Evolutionary conservation across 179 eudicot species (phyloP), one percentile per base, ranked within the genome.

Genomic region (Silene vulgaris): DNA sequence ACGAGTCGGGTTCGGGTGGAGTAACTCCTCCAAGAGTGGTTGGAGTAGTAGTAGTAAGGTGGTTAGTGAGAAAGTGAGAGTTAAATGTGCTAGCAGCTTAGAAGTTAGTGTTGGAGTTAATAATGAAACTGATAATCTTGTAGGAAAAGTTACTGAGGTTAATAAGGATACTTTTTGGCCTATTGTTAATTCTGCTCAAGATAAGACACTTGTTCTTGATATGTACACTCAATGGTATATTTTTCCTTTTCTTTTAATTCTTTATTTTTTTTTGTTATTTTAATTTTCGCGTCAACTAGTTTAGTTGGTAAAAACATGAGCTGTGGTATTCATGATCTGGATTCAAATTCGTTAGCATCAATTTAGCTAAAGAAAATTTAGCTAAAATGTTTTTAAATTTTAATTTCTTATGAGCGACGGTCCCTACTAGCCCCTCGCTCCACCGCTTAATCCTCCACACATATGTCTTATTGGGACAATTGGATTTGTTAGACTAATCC

Each of bases 161-260:
- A 48, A 76, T 70, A 86, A 90, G 83, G 97, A 91, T 56, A 89
- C 94, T 23, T 94, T 94, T 74, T 94, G 98, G 98, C 98, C 97
- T 0, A 85, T 91, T 79, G 98, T 89, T 68, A 79, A 90, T 13
- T 85, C 90, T 69, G 91, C 97, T 66, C 91, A 84, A 6, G 89
- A 86, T n/a, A 92, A 91, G 84, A 60, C 85, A 48, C 90, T 91
- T 71, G 90, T 92, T 63, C 85, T 88, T 26, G 88, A 85, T 54
- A 85, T 85, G 88, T 85, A 71, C 72, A 85, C 88, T 76, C 86
- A 85, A 73, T 85, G 88, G 88, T 85, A 85, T 59, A n/a, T n/a
- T n/a, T n/a, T n/a, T n/a, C n/a, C n/a, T n/a, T 21, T 1, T 48
- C 5, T n/a, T 26, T 8, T 65, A 0, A 60, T 14, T 4, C 13